phyloP scores from a whole-genome alignment of 352 stramenopile genomes.

The Pythium brassicae region DNA sequence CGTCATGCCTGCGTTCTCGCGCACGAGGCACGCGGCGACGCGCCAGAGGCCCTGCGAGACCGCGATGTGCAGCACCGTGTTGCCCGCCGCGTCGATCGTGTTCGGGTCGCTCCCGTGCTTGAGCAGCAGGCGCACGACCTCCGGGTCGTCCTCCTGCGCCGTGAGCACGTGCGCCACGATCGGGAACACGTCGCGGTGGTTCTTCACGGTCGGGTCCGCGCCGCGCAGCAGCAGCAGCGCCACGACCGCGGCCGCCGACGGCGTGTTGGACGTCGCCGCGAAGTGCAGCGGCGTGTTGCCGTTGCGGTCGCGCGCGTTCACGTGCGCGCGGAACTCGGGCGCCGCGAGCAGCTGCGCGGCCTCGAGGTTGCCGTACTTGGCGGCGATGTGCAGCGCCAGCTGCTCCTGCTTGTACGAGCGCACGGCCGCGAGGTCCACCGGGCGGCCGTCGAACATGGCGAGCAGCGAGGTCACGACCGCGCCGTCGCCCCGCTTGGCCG shows the following conservation, averaged over 20 bases:
- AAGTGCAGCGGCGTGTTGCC: conserved; percentile 84
- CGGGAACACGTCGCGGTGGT: conserved; percentile 65
- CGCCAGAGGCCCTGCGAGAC: conserved; percentile 76
- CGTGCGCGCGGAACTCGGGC: conserved; percentile 50
- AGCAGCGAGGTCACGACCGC: conserved; percentile 64
- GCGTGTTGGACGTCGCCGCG: conserved; percentile 55
- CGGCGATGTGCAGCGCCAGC: conserved; percentile 76
- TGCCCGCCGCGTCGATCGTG: conserved; percentile 58
- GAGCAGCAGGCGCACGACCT: conserved; percentile 67
- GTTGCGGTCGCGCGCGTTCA: conserved; percentile 68
- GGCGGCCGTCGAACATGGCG: conserved; percentile 77
- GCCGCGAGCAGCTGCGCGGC: conserved; percentile 42
- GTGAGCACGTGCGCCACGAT: conserved; percentile 76
- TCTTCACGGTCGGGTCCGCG: conserved; percentile 66
- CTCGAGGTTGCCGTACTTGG: conserved; percentile 73
- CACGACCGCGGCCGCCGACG: conserved; percentile 44
- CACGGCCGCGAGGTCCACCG: conserved; percentile 56
- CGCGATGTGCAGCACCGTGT: conserved; percentile 78
- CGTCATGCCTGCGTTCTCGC: conserved; percentile 60
- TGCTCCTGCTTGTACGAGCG: conserved; percentile 72
- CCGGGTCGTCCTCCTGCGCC: conserved; percentile 58
- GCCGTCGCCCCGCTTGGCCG: conserved; percentile 65
- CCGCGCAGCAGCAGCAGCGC: conserved; percentile 52
- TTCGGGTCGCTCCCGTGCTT: conserved; percentile 78
- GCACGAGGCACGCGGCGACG: conserved; percentile 59